Evolutionary conservation across 2,329 filamentous ascomycete species (phyloP).

Genomic region (Alternaria ethzedia): DNA sequence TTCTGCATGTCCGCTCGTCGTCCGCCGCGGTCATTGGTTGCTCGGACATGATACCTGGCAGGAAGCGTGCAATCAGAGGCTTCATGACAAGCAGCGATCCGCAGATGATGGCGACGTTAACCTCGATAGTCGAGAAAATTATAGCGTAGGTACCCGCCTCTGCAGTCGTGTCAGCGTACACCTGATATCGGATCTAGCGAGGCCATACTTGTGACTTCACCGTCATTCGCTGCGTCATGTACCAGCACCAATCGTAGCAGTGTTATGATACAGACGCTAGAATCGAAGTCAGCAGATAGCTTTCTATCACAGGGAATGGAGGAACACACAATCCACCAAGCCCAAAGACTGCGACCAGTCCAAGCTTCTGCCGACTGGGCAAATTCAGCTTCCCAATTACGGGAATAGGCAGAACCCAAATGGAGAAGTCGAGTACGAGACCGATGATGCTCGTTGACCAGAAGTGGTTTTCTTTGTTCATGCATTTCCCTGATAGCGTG

Average conservation of each 20-base stretch:
- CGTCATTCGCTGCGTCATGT: slow-evolving; percentile 19
- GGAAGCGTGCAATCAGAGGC: slow-evolving; percentile 46
- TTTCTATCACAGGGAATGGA: not conserved
- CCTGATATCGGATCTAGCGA: not conserved
- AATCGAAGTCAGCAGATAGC: not conserved
- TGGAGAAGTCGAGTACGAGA: slow-evolving; percentile 37
- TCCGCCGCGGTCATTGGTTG: slow-evolving; percentile 22
- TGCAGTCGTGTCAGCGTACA: slow-evolving; percentile 7
- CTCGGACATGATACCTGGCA: slow-evolving; percentile 39
- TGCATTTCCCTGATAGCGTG: slow-evolving; percentile 25
- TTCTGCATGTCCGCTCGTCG: slow-evolving; percentile 16
- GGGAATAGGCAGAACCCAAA: slow-evolving; percentile 42
- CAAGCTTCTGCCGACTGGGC: slow-evolving; percentile 40
- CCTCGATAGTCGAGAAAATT: slow-evolving; percentile 51
- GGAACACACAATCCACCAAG: slow-evolving; percentile 45
- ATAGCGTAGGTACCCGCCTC: slow-evolving; percentile 50
- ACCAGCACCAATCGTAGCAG: slow-evolving; percentile 39
- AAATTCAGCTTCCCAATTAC: slow-evolving; percentile 39
- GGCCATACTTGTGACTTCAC: slow-evolving; percentile 33
- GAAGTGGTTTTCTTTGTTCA: slow-evolving; percentile 32
- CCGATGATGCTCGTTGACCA: slow-evolving; percentile 34
- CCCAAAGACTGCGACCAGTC: slow-evolving; percentile 43
- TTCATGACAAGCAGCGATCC: slow-evolving; percentile 54
- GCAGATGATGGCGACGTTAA: slow-evolving; percentile 54
- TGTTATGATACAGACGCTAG: slow-evolving; percentile 38